These are phyloP conservation scores for Silene noctiflora DNA, from an alignment of 179 eudicot genomes.

Conservation along the genomic window DNA sequence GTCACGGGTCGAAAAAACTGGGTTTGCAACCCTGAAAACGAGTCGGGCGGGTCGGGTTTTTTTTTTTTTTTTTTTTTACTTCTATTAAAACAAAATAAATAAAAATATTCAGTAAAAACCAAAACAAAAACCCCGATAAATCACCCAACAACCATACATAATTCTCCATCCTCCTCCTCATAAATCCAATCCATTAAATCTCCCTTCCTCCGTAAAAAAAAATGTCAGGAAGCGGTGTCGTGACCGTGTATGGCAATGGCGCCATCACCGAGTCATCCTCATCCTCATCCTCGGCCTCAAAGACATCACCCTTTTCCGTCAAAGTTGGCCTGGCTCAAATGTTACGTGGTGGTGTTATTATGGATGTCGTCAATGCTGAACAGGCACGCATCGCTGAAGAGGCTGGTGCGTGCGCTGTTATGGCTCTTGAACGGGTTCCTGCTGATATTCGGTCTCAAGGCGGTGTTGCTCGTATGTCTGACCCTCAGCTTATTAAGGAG, in stretches of 20 bases:
- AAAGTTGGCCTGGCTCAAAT: conserved; percentile 70
- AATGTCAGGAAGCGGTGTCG: conserved; percentile 62
- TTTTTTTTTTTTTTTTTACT: no score
- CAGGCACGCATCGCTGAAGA: conserved; percentile 66
- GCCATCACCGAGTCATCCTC: conserved; percentile 39
- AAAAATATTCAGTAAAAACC: not conserved
- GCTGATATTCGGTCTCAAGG: conserved; percentile 72
- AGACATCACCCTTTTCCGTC: conserved; percentile 57
- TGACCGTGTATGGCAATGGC: conserved; percentile 56
- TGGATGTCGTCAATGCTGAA: conserved; percentile 66
- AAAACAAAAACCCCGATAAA: not conserved
- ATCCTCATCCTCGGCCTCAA: conserved; percentile 27
- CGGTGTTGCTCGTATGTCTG: conserved; percentile 69
- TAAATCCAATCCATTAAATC: not conserved
- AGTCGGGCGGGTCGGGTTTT: no score
- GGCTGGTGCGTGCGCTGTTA: conserved; percentile 71
- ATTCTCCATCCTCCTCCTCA: conserved; percentile 10
- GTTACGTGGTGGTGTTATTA: conserved; percentile 71
- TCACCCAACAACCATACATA: conserved; percentile 16
- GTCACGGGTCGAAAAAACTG: no score
- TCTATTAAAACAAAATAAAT: not conserved
- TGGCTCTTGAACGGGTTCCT: conserved; percentile 69
- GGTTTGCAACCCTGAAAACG: no score
- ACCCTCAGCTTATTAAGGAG: conserved; percentile 64
- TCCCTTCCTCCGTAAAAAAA: conserved; percentile 1